Percentiles rank a stretch among this genome's conserved stretches.
Conservation (phyloP, 257 asterid genomes). For the Primulina huaijiensis region DNA sequence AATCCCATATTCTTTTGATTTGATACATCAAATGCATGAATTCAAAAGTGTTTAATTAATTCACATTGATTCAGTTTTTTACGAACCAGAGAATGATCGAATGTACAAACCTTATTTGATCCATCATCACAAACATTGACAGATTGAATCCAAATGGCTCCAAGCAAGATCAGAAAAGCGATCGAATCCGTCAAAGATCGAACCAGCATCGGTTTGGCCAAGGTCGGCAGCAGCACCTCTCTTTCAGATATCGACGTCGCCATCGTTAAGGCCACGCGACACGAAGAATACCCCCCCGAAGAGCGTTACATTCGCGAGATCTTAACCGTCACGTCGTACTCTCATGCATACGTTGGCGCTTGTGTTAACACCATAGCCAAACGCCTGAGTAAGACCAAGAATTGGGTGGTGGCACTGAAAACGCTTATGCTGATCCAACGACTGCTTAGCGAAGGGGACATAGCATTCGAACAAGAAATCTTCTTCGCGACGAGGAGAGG, state of each 20-base stretch:
- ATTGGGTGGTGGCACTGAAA: slow-evolving; percentile 93
- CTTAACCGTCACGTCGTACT: slow-evolving; percentile 64
- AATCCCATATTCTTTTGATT: neutral
- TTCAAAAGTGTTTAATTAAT: fast-evolving
- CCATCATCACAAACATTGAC: neutral
- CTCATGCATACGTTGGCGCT: slow-evolving; percentile 59
- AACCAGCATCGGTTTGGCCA: slow-evolving; percentile 90
- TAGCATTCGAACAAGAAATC: slow-evolving; percentile 72
- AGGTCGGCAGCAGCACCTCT: slow-evolving; percentile 66
- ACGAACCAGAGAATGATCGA: neutral
- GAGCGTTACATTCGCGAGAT: slow-evolving; percentile 76
- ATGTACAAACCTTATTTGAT: neutral
- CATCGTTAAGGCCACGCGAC: slow-evolving; percentile 91
- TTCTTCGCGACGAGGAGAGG: slow-evolving; percentile 88
- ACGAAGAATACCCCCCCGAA: slow-evolving; percentile 89
- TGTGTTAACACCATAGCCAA: slow-evolving; percentile 67
- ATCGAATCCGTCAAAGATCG: slow-evolving; percentile 89
- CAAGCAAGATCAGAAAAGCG: slow-evolving; percentile 79
- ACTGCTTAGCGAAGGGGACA: slow-evolving; percentile 70
- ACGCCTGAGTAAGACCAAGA: slow-evolving; percentile 80
- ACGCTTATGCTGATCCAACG: slow-evolving; percentile 80
- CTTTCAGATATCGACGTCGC: slow-evolving; percentile 91
- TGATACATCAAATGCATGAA: neutral
- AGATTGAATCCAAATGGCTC: slow-evolving; percentile 47
- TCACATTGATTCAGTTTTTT: neutral